Percentiles rank a stretch among this genome's conserved stretches.
phyloP scores from a whole-genome alignment of 495 filamentous ascomycete genomes.

The Glutinoglossum americanum region DNA sequence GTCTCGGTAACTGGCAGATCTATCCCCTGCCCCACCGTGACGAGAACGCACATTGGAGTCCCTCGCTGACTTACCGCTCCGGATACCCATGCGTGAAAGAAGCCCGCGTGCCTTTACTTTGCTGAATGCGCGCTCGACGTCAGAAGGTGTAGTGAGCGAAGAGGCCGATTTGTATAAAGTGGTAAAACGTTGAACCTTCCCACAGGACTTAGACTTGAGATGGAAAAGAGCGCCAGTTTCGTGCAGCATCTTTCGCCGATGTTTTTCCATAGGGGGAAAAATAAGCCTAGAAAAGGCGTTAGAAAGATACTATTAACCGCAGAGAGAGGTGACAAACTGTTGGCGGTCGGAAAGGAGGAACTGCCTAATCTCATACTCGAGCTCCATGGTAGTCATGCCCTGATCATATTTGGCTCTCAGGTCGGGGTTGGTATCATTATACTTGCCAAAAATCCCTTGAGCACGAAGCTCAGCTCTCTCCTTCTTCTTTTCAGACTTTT shows the following conservation, averaged over 20 bases:
- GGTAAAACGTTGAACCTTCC: slow-evolving; percentile 60
- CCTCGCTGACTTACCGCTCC: slow-evolving; percentile 17
- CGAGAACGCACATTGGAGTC: slow-evolving; percentile 13
- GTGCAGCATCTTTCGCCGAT: slow-evolving; percentile 55
- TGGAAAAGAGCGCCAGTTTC: slow-evolving; percentile 44
- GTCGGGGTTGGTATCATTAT: slow-evolving; percentile 30
- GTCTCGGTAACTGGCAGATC: slow-evolving; percentile 42
- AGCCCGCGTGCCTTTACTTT: slow-evolving; percentile 19
- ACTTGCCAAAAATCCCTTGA: slow-evolving; percentile 56
- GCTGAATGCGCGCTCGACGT: background rate
- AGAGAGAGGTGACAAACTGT: slow-evolving; percentile 28
- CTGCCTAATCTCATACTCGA: slow-evolving; percentile 44
- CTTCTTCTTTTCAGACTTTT: slow-evolving; percentile 59
- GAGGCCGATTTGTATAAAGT: slow-evolving; percentile 50
- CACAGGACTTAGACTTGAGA: slow-evolving; percentile 63
- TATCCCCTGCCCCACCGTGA: slow-evolving; percentile 12
- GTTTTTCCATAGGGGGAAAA: slow-evolving; percentile 68
- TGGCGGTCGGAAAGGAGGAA: slow-evolving; percentile 46
- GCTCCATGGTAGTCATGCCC: slow-evolving; percentile 47
- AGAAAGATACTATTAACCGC: background rate
- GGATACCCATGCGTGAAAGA: slow-evolving; percentile 17
- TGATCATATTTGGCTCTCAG: slow-evolving; percentile 48
- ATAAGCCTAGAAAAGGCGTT: slow-evolving; percentile 30
- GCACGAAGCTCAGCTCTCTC: slow-evolving; percentile 58
- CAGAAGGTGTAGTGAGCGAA: background rate